These are phyloP conservation scores for Chimonanthus praecox DNA, from an alignment of 164 flowering plant species.

Conservation along the genomic window DNA sequence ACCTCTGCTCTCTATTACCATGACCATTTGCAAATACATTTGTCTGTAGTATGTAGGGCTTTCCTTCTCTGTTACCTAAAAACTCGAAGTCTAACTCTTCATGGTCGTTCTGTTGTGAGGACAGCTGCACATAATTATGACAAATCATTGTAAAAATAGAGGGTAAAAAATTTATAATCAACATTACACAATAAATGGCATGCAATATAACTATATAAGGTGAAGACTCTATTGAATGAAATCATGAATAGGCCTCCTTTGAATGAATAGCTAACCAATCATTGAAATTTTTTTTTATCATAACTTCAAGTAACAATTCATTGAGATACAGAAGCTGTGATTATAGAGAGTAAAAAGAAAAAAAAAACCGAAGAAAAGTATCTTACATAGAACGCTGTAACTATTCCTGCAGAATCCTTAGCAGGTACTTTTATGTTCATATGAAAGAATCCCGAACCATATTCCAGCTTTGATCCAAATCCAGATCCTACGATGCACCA, in stretches of 20 bases:
- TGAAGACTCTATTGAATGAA: too few species aligned
- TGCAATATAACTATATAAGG: too few species aligned
- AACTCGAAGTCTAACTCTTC: constrained; percentile 85
- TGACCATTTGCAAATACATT: constrained; percentile 50
- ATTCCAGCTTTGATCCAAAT: constrained; percentile 40
- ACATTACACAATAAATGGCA: too few species aligned
- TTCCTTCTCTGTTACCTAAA: constrained; percentile 56
- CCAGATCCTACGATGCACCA: constrained; percentile 39
- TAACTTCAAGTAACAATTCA: too few species aligned
- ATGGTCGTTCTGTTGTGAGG: constrained; percentile 28
- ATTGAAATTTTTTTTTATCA: too few species aligned
- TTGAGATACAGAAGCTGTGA: background rate
- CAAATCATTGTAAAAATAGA: background rate
- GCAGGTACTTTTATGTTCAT: constrained; percentile 49
- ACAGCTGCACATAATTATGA: constrained; percentile 27
- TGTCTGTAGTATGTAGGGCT: constrained; percentile 51
- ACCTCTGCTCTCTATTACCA: constrained; percentile 60
- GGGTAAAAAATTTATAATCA: too few species aligned
- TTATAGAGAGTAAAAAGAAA: background rate
- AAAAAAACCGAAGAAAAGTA: background rate
- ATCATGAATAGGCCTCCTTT: too few species aligned
- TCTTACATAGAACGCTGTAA: constrained; percentile 62
- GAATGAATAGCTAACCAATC: too few species aligned
- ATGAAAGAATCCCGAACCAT: constrained; percentile 48
- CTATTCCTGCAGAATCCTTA: constrained; percentile 45